A percentile compares a stretch with the other conserved stretches of the same genome.
Conservation (phyloP, 768 basidiomycete species). For the Boletellus ananas region DNA sequence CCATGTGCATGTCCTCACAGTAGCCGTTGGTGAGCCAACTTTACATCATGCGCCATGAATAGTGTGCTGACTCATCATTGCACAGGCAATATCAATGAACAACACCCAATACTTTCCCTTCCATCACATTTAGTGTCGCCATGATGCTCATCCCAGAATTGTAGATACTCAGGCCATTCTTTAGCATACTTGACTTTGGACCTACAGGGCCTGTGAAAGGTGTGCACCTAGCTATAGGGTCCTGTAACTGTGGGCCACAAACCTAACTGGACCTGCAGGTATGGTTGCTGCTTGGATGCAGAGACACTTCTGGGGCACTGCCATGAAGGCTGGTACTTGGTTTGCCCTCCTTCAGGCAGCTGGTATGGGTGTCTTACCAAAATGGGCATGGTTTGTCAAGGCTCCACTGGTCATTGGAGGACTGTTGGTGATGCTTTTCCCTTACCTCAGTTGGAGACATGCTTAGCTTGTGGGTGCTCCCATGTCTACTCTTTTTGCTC, state of each 20-base stretch:
- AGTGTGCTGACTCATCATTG: not conserved
- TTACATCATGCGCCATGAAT: too few relatives aligned
- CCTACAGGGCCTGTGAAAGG: too few relatives aligned
- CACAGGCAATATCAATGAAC: conserved; percentile 13
- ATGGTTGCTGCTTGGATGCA: conserved; percentile 13
- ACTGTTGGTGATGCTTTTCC: not conserved
- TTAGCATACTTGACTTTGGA: too few relatives aligned
- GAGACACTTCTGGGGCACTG: not conserved
- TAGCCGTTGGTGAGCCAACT: too few relatives aligned
- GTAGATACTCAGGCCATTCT: too few relatives aligned
- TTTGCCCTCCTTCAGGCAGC: conserved; percentile 16
- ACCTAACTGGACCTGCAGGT: conserved; percentile 3
- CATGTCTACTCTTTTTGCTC: too few relatives aligned
- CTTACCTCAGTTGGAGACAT: too few relatives aligned
- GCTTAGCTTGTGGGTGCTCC: too few relatives aligned
- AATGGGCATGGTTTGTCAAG: too few relatives aligned
- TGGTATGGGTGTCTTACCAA: conserved; percentile 8
- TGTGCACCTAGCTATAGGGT: conserved; percentile 7
- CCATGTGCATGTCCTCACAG: too few relatives aligned
- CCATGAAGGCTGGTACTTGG: conserved; percentile 4
- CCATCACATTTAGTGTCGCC: conserved; percentile 1
- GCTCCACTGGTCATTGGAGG: not conserved
- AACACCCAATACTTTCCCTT: conserved; percentile 5
- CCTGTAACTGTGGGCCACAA: not conserved
- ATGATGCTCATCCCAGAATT: too few relatives aligned